phyloP scores from a whole-genome alignment of 495 filamentous ascomycete species.

The Thermochaetoides thermophila region DNA sequence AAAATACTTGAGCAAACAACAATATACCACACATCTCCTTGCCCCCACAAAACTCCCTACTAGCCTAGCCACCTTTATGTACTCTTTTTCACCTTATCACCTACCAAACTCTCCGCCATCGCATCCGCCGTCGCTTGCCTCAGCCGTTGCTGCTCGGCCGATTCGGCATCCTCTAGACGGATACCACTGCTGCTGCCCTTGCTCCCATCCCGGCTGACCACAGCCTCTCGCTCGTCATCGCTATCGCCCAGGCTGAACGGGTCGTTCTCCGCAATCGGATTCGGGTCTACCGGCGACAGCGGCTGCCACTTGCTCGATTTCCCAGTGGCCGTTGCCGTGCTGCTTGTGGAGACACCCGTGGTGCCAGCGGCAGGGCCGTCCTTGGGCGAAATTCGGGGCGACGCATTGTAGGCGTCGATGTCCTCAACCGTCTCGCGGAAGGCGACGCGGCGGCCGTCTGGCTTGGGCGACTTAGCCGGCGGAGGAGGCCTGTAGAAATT shows the following conservation, averaged over 20 bases:
- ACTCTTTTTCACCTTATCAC: slow-evolving; percentile 5
- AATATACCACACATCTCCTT: too few species aligned
- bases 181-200: slow-evolving; percentile 24
- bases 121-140: slow-evolving; percentile 58
- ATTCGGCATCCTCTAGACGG: slow-evolving; percentile 50
- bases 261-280: slow-evolving; percentile 78
- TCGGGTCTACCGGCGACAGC: slow-evolving; percentile 71
- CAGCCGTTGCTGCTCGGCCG: too few species aligned
- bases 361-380: slow-evolving; percentile 9
- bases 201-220: slow-evolving; percentile 47
- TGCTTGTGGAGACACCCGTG: not conserved
- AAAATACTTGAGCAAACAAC: too few species aligned
- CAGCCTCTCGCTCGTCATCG: slow-evolving; percentile 89
- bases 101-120: slow-evolving; percentile 38
- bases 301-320: slow-evolving; percentile 85
- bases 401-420: slow-evolving; percentile 54
- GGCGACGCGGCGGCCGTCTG: slow-evolving; percentile 58
- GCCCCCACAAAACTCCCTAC: slow-evolving; percentile 1
- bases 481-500: slow-evolving; percentile 65
- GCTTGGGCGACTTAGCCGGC: slow-evolving; percentile 40
- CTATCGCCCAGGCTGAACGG: slow-evolving; percentile 94
- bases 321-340: not conserved
- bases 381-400: slow-evolving; percentile 33
- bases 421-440: slow-evolving; percentile 67
- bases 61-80: slow-evolving; percentile 8